Evolutionary conservation across 208 protist species (phyloP), one percentile per base, ranked within the genome.

Genomic region (Leishmania tarentolae): DNA sequence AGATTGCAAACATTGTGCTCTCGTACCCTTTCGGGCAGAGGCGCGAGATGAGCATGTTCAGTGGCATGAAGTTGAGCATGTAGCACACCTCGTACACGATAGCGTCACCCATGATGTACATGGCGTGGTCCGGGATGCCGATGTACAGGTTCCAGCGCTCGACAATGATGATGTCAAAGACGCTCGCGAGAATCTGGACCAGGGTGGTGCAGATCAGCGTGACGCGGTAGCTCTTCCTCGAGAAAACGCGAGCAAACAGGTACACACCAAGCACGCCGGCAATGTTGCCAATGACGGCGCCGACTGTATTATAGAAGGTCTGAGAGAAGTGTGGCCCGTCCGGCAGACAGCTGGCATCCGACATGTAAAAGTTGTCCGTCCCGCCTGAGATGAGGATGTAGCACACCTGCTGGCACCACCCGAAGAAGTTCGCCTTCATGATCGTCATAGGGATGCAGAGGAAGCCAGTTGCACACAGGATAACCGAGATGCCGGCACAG

Each of bases 11-110:
- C 74, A 96, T 86, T 69, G 90, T 94, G 68, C 85, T 89, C 84
- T 97, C 92, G 65, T 88, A 90, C 31, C 91, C 92, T 52, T 86
- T 86, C 15, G 93, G 93, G 81, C 93, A 96, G 4, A 98, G 82
- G 56, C 92, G 91, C 0, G 93, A 90, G 73, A 94, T 92, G 50
- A 98, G 87, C 42, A 98, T 88, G 31, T 94, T 87, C 68, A 86
- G 76, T 13, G 94, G 91, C 90, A 97, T 95, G 77, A 85, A 95
- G 66, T 86, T 81, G 13, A 96, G 78, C 84, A 91, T 89, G 71
- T 89, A 91, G 70, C 76, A 83, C 47, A 93, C 83, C 82, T 95
- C 80, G 59, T 88, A 88, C 0, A 96, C 80, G 21, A 95, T 86
- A 8, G 84, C 87, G 65, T 95, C 87, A 53, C 91, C 91, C 37